Evolutionary conservation across 176 grass and related monocot genomes (phyloP), one percentile per base, ranked within the genome.

Genomic region (Lolium rigidum): DNA sequence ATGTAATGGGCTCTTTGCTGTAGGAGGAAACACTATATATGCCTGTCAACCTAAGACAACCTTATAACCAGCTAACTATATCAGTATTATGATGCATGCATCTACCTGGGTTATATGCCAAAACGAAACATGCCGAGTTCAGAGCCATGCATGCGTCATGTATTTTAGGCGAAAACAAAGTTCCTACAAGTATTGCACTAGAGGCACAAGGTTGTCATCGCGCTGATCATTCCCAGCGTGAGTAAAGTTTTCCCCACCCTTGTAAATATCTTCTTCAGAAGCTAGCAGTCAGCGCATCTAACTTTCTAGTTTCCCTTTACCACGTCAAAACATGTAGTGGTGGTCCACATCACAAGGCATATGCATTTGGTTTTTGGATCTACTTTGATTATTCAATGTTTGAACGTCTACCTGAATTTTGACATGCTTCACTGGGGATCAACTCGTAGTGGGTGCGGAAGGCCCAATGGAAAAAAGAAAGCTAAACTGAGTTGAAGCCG

Each of bases 261-360:
- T 13, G 79, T 86, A n/a, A 71, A 82, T 82, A 86, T 86, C 70
- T 86, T 51, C 58, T 76, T 52, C 62, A 77, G 79, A 64, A 64
- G 71, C 58, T 82, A 31, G 62, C 25, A 86, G 78, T 72, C 63
- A 86, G 63, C 71, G 82, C 7, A 77, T 69, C 14, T 49, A 84
- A 74, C 76, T 77, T 61, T 77, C 16, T 43, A 86, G 78, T 82
- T 41, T 52, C 71, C 62, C 88, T 77, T 90, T 78, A 86, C 41
- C 71, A 54, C 86, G 83, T 67, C 48, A 80, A 49, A 83, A 86
- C 79, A 86, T 72, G 47, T 35, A 14, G 35, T 72, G 79, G 84
- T 86, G 79, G 84, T 90, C 88, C 84, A 28, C 88, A 90, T 86
- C 88, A 86, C 31, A 26, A 56, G 8, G 64, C 83, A 88, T 73